A percentile compares a stretch with the other conserved stretches of the same genome.
Conservation (phyloP, 23 red algal species). For the Chondrus crispus region DNA sequence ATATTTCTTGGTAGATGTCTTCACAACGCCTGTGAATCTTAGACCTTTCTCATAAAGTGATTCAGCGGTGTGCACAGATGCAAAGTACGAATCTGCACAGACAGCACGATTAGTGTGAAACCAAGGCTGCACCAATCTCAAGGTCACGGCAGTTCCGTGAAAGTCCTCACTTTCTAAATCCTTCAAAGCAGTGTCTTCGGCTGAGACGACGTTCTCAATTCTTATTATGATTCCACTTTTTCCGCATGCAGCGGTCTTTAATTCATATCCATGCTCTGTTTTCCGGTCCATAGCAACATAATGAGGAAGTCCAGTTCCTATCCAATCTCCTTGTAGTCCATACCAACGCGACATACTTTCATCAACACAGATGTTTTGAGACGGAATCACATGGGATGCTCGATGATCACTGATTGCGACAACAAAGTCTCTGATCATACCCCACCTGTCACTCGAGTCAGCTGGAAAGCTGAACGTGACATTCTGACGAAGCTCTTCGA, state of each 20-base stretch:
- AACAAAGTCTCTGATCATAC: too few relatives aligned
- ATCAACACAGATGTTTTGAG: background rate
- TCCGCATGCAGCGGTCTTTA: background rate
- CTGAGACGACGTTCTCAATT: background rate
- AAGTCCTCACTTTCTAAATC: background rate
- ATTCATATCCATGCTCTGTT: slow-evolving; percentile 24
- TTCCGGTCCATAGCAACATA: background rate
- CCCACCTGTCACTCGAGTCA: background rate
- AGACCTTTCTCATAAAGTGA: background rate
- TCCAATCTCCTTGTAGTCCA: slow-evolving; percentile 14
- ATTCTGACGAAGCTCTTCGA: background rate
- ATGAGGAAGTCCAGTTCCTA: background rate
- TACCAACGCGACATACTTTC: slow-evolving; percentile 18
- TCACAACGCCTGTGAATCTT: slow-evolving; percentile 21
- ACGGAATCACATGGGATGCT: background rate
- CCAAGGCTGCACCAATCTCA: background rate
- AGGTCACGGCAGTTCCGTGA: background rate
- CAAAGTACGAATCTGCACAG: slow-evolving; percentile 22
- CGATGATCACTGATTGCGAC: background rate
- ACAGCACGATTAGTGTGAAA: background rate
- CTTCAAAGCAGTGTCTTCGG: background rate
- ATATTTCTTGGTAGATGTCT: slow-evolving; percentile 1
- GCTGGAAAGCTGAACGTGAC: background rate
- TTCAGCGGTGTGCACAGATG: background rate
- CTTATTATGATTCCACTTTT: background rate